These are phyloP conservation scores for Umbelopsis sp. DNA, from an alignment of 192 early-diverging fungal genomes.

Conservation along the genomic window DNA sequence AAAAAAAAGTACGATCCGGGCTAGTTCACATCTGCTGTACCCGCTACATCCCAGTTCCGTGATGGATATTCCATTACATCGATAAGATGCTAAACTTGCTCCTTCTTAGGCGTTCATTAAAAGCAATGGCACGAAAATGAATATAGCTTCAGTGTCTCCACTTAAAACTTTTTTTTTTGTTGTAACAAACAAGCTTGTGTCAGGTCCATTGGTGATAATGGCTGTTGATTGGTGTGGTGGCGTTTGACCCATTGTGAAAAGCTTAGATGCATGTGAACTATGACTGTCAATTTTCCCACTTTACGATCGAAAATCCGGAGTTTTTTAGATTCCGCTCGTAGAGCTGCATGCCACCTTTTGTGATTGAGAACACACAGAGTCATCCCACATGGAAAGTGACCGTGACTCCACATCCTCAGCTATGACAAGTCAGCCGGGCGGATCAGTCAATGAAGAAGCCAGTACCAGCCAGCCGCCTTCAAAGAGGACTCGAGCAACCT, in stretches of 20 bases:
- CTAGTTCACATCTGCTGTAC: too few relatives aligned
- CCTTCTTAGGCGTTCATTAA: too few relatives aligned
- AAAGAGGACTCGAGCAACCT: conserved; percentile 4
- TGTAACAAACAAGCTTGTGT: background rate
- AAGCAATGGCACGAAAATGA: too few relatives aligned
- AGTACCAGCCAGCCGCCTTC: background rate
- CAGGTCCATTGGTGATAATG: background rate
- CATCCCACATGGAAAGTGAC: conserved; percentile 11
- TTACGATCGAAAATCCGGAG: background rate
- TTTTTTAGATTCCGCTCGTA: too few relatives aligned
- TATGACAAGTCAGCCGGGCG: background rate
- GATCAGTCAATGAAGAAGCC: background rate
- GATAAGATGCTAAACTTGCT: too few relatives aligned
- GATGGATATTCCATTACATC: too few relatives aligned
- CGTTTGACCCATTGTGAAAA: background rate
- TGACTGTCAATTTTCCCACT: background rate
- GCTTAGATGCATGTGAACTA: background rate
- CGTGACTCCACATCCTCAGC: conserved; percentile 10
- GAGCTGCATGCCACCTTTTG: background rate
- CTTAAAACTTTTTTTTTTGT: too few relatives aligned
- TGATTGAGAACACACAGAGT: background rate
- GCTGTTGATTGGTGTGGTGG: background rate
- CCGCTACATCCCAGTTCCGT: too few relatives aligned
- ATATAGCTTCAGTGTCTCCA: too few relatives aligned
- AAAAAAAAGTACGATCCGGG: too few relatives aligned